A percentile compares a stretch with the other conserved stretches of the same genome.
Conservation (phyloP, 208 protist species). For the Leishmania lainsoni region DNA sequence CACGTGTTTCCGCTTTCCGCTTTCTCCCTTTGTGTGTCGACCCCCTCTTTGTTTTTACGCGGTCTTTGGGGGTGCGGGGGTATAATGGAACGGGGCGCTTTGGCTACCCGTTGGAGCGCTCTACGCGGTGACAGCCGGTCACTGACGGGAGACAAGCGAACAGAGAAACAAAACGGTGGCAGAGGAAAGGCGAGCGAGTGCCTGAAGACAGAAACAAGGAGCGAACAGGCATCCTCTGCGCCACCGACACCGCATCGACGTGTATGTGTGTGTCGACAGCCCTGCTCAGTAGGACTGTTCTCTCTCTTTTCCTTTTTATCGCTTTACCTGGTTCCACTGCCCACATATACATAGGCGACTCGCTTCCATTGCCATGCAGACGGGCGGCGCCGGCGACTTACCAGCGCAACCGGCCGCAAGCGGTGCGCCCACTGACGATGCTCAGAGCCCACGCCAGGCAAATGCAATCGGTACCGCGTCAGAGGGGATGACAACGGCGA, state of each 20-base stretch:
- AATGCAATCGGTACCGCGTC: not conserved
- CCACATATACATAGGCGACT: not conserved
- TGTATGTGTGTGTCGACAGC: not conserved
- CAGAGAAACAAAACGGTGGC: not conserved
- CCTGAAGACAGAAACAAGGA: not conserved
- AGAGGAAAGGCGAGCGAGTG: not conserved
- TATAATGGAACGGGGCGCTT: not conserved
- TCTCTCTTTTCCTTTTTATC: not conserved
- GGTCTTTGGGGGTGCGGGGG: not conserved
- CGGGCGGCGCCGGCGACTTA: constrained; percentile 3
- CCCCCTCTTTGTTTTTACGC: not conserved
- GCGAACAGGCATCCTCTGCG: not conserved
- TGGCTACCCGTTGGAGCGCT: not conserved
- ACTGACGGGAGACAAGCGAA: not conserved
- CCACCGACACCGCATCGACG: not conserved
- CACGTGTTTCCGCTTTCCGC: not conserved
- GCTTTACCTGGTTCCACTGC: not conserved
- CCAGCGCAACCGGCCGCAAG: not conserved
- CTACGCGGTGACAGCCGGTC: not conserved
- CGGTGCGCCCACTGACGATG: constrained; percentile 17
- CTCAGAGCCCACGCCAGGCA: constrained; percentile 12
- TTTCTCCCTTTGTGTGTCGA: not conserved
- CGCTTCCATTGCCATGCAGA: not conserved
- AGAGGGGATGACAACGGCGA: constrained; percentile 14
- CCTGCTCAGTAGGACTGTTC: not conserved